Evolutionary conservation across 1,284 basidiomycete genomes (phyloP).

Genomic region (Caloboletus firmus): DNA sequence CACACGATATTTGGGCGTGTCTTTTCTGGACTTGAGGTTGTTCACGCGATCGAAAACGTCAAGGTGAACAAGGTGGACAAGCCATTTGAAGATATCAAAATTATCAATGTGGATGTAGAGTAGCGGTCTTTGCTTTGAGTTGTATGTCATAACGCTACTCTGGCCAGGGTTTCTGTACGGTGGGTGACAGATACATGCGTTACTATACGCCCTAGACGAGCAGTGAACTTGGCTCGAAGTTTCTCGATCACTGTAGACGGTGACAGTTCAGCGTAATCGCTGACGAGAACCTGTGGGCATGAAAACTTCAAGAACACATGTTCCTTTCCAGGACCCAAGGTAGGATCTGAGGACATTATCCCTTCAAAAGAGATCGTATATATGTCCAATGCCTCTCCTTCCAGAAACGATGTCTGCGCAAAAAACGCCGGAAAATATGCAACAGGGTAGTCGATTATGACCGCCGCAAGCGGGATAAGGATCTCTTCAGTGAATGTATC

Average conservation of each 20-base stretch:
- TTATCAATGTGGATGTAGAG: conserved; percentile 74
- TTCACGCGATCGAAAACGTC: conserved; percentile 82
- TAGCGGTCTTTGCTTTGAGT: conserved; percentile 29
- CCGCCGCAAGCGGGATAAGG: conserved; percentile 50
- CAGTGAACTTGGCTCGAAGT: conserved; percentile 24
- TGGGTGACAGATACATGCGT: conserved; percentile 27
- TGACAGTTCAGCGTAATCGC: conserved; percentile 18
- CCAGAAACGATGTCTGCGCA: conserved; percentile 40
- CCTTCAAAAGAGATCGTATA: conserved; percentile 41
- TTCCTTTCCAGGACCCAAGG: background rate
- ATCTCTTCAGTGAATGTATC: conserved; percentile 22
- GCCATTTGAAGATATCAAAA: conserved; percentile 89
- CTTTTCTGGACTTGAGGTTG: conserved; percentile 77
- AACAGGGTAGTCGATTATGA: conserved; percentile 58
- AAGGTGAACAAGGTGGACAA: conserved; percentile 83
- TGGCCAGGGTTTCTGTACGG: conserved; percentile 37
- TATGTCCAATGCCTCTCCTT: conserved; percentile 45
- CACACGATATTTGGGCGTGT: conserved; percentile 93
- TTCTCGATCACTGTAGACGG: conserved; percentile 20
- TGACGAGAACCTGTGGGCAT: conserved; percentile 36
- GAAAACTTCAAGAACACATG: conserved; percentile 44
- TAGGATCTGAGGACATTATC: background rate
- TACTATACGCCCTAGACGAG: conserved; percentile 18
- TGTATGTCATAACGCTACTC: conserved; percentile 40
- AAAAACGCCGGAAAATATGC: conserved; percentile 48